Base-by-base conservation (phyloP, 2,329 filamentous ascomycete species). In the Beauveria scarabaeidicola region DNA sequence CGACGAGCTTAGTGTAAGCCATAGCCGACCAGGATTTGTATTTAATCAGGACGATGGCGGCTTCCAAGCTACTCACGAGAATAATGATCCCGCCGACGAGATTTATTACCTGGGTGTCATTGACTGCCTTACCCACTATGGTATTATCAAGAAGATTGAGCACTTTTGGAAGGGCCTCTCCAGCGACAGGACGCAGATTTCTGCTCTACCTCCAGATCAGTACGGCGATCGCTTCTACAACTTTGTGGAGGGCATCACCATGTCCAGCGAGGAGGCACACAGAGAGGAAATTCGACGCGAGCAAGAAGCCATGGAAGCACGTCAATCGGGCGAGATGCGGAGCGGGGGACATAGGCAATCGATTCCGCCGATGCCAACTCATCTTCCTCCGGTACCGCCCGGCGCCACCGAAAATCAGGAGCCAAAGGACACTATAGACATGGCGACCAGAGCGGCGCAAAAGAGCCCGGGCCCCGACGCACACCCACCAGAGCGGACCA, bases 41-140 rank as follows among this genome's bases (percentile, higher is more conserved):
- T 99, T 97, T 73, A 97, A 96, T 71, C 85, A 87, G 61, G 93
- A 97, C 66, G 93, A 97, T 69, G 94, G 94, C 52, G 94, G 94
- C 3, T 91, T 97, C 74, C 82, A 87, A 66, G 93, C 94, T 13
- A 97, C 94, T 1, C 91, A 97, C 69, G 91, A 97, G 72, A 86
- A 96, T 73, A 88, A 96, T 63, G 77, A 78, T 17, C 85, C 89
- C 1, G 92, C 88, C 2, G 90, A 97, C 58, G 91, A 96, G 74
- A 91, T 99, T 46, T 99, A 99, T 74, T 99, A 99, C 71, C 84
- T 99, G 8, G 95, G 94, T 40, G 95, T 99, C 67, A 99, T 99
- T 72, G 94, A 99, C 74, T 99, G 94, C 73, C 79, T 99, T 68
- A 99, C 94, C 67, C 91, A 97, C 72, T 99, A 97, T 72, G 91